A percentile compares a stretch with the other conserved stretches of the same genome.
These are phyloP conservation scores for Limnomonas spitsbergensis DNA, from an alignment of 139 green algal species.

Conservation along the genomic window DNA sequence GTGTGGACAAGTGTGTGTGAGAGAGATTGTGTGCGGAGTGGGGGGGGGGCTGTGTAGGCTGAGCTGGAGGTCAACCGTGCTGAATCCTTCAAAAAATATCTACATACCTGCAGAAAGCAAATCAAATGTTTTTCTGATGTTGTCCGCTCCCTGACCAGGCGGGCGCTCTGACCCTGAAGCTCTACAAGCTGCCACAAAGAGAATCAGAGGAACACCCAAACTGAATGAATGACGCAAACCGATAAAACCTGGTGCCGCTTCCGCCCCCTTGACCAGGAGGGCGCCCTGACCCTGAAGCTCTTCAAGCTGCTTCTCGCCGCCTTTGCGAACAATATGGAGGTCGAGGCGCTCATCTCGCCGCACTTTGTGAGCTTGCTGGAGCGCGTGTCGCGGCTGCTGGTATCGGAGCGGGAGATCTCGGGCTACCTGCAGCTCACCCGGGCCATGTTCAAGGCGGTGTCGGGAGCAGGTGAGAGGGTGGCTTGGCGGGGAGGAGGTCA, in stretches of 20 bases:
- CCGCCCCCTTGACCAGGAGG: constrained; percentile 44
- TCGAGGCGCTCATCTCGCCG: neutral
- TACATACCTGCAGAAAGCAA: too few relatives aligned
- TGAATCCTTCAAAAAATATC: too few relatives aligned
- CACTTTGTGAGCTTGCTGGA: constrained; percentile 23
- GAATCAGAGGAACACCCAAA: too few relatives aligned
- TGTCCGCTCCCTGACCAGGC: too few relatives aligned
- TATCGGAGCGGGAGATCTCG: constrained; percentile 30
- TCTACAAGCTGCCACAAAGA: constrained; percentile 62
- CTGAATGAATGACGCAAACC: too few relatives aligned
- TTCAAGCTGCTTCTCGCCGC: constrained; percentile 63
- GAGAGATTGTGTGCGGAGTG: too few relatives aligned
- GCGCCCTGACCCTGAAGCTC: constrained; percentile 46
- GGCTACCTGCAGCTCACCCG: constrained; percentile 64
- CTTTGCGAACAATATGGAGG: constrained; percentile 40
- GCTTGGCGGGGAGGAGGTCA: too few relatives aligned
- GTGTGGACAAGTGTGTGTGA: too few relatives aligned
- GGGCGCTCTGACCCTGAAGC: constrained; percentile 45
- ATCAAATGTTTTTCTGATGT: too few relatives aligned
- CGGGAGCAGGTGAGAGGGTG: neutral
- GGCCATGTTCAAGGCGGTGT: constrained; percentile 56
- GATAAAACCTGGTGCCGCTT: too few relatives aligned
- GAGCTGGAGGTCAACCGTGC: too few relatives aligned
- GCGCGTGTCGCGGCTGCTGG: constrained; percentile 20
- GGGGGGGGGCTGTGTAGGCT: too few relatives aligned